phyloP scores from a whole-genome alignment of 192 early-diverging fungal genomes.

The Coemansia biformis region DNA sequence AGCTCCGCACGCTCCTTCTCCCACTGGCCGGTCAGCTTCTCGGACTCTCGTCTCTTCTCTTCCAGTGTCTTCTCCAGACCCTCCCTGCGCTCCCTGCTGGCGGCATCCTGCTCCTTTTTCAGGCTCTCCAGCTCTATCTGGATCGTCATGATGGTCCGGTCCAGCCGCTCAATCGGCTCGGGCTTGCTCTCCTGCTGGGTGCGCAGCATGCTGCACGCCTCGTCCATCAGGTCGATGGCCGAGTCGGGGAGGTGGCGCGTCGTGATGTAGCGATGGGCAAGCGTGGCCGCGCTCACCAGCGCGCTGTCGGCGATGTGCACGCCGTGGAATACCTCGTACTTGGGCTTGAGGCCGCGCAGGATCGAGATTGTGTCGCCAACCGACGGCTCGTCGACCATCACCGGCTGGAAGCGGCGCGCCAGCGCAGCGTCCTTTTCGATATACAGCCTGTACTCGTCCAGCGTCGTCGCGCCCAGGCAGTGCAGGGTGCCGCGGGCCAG shows the following conservation, averaged over 20 bases:
- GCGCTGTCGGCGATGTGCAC: constrained; percentile 72
- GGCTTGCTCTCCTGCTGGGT: constrained; percentile 77
- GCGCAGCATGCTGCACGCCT: constrained; percentile 72
- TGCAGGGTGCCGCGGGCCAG: constrained; percentile 66
- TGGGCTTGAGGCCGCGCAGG: constrained; percentile 69
- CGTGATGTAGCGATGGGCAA: constrained; percentile 70
- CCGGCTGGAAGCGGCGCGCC: constrained; percentile 72
- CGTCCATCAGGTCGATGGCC: constrained; percentile 77
- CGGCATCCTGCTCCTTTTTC: constrained; percentile 68
- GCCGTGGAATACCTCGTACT: constrained; percentile 75
- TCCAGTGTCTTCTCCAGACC: constrained; percentile 57
- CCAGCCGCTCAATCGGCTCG: constrained; percentile 67
- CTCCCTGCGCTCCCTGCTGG: constrained; percentile 60
- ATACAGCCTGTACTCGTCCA: constrained; percentile 72
- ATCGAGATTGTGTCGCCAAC: constrained; percentile 72
- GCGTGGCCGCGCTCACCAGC: constrained; percentile 63
- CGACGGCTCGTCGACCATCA: constrained; percentile 65
- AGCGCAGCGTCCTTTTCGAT: constrained; percentile 73
- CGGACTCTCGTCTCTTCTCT: constrained; percentile 56
- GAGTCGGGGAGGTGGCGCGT: constrained; percentile 73
- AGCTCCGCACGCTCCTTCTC: constrained; percentile 64
- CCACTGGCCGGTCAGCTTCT: constrained; percentile 59
- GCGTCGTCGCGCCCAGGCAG: constrained; percentile 73
- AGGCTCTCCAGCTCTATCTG: constrained; percentile 76
- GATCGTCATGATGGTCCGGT: constrained; percentile 68